phyloP scores from a whole-genome alignment of 169 alveolate genomes.

The Amoebophrya sp. region DNA sequence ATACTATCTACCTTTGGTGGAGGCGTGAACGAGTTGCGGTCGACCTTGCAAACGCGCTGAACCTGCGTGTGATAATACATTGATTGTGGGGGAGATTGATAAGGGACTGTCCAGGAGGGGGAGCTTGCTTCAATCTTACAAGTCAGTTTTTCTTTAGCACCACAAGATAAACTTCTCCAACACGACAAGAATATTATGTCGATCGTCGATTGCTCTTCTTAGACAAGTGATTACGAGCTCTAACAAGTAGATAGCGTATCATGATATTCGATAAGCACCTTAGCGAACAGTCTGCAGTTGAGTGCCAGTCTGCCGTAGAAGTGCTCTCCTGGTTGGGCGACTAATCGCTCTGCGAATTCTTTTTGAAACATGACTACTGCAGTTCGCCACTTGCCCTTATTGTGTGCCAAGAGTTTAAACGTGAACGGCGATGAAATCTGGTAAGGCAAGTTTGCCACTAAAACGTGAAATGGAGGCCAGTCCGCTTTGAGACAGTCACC shows the following conservation, averaged over 20 bases:
- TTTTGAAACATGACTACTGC: slow-evolving; percentile 98
- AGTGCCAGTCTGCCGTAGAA: slow-evolving; percentile 94
- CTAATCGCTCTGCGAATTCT: slow-evolving; percentile 97
- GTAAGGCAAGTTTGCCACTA: slow-evolving; percentile 98
- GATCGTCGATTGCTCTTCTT: too few species aligned
- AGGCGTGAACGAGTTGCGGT: slow-evolving; percentile 94
- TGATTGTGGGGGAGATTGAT: too few species aligned
- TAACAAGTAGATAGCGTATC: too few species aligned
- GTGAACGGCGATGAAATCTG: slow-evolving; percentile 98
- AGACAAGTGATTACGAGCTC: too few species aligned
- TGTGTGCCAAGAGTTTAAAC: slow-evolving; percentile 90
- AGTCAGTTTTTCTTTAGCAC: too few species aligned
- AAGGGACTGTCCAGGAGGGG: too few species aligned
- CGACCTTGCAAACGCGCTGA: slow-evolving; percentile 84
- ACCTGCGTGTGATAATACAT: too few species aligned
- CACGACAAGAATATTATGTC: too few species aligned
- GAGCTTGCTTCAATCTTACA: too few species aligned
- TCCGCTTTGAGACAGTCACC: slow-evolving; percentile 90
- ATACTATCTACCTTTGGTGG: slow-evolving; percentile 99
- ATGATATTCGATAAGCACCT: too few species aligned
- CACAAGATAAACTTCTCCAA: too few species aligned
- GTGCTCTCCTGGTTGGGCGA: slow-evolving; percentile 87
- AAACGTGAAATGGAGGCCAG: slow-evolving; percentile 92
- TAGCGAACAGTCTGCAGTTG: slow-evolving; percentile 81
- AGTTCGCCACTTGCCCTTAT: slow-evolving; percentile 62